phyloP scores from a whole-genome alignment of 441 rosid genomes.

The Erysimum cheiri region DNA sequence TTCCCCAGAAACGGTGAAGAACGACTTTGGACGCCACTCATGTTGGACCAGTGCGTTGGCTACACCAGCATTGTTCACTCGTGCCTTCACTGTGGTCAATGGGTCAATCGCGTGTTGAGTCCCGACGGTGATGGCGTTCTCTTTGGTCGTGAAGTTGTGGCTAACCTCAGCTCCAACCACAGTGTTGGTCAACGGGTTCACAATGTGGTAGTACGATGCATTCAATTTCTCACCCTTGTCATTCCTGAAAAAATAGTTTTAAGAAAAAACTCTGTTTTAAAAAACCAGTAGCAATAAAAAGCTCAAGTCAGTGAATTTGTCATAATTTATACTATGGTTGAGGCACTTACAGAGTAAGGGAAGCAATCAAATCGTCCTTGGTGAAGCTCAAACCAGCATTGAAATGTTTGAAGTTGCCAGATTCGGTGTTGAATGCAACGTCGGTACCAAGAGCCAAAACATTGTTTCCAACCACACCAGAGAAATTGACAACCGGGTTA shows the following conservation, averaged over 20 bases:
- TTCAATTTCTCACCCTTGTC: constrained; percentile 76
- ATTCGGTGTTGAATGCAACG: constrained; percentile 77
- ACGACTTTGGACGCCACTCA: constrained; percentile 89
- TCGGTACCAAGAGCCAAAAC: constrained; percentile 76
- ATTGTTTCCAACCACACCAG: constrained; percentile 81
- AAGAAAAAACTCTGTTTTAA: background rate
- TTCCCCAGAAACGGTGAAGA: constrained; percentile 86
- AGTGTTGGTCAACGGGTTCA: constrained; percentile 80
- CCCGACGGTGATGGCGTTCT: constrained; percentile 79
- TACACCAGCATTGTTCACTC: constrained; percentile 82
- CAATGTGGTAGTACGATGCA: constrained; percentile 89
- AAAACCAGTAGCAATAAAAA: background rate
- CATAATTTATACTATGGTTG: background rate
- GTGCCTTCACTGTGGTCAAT: constrained; percentile 84
- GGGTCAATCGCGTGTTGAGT: constrained; percentile 91
- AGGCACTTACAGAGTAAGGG: constrained; percentile 76
- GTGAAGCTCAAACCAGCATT: constrained; percentile 77
- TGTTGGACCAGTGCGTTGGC: constrained; percentile 94
- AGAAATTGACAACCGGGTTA: constrained; percentile 81
- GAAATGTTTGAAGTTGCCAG: constrained; percentile 75
- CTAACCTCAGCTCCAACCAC: constrained; percentile 95
- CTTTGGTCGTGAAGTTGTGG: constrained; percentile 82
- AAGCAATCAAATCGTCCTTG: constrained; percentile 72
- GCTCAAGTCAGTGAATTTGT: background rate
- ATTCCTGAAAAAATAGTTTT: constrained; percentile 55